Percentiles rank a stretch among this genome's conserved stretches.
Evolutionary conservation across 2,329 filamentous ascomycete genomes (phyloP).

Genomic region (Fusarium clavum): DNA sequence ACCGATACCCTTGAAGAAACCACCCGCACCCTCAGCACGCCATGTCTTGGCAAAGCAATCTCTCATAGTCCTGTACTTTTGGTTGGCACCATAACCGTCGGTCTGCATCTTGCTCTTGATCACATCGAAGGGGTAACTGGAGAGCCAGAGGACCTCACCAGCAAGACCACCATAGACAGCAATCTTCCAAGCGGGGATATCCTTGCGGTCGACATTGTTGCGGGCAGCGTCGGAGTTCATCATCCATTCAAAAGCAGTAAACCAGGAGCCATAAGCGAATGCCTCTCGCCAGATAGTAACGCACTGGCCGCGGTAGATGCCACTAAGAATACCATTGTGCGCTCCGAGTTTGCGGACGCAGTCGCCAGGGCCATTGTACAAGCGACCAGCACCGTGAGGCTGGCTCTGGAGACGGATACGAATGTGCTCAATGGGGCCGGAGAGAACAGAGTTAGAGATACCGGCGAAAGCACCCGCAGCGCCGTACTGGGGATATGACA

Average conservation of each 20-base stretch:
- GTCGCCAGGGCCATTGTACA: conserved; percentile 89
- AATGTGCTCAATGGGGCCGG: conserved; percentile 94
- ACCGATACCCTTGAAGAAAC: conserved; percentile 95
- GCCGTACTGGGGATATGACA: conserved; percentile 90
- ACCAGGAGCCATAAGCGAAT: conserved; percentile 96
- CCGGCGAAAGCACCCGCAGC: conserved; percentile 91
- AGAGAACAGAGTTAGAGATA: conserved; percentile 87
- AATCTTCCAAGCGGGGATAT: conserved; percentile 86
- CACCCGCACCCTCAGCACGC: conserved; percentile 77
- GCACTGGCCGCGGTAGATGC: conserved; percentile 86
- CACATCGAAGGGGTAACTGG: conserved; percentile 95
- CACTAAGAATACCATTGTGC: conserved; percentile 72
- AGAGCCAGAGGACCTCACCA: conserved; percentile 92
- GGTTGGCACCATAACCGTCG: conserved; percentile 82
- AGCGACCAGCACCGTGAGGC: conserved; percentile 81
- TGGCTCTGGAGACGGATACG: conserved; percentile 96
- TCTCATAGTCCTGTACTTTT: conserved; percentile 83
- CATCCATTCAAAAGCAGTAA: conserved; percentile 92
- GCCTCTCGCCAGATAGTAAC: conserved; percentile 92
- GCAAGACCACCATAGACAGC: conserved; percentile 93
- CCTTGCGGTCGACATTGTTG: conserved; percentile 78
- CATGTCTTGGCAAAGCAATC: conserved; percentile 90
- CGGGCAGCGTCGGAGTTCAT: conserved; percentile 90
- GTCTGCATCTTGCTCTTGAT: conserved; percentile 99
- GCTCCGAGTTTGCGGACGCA: conserved; percentile 86